Percentiles rank a stretch among this genome's conserved stretches.
phyloP scores from a whole-genome alignment of 192 early-diverging fungal species.

The Umbelopsis ramanniana region DNA sequence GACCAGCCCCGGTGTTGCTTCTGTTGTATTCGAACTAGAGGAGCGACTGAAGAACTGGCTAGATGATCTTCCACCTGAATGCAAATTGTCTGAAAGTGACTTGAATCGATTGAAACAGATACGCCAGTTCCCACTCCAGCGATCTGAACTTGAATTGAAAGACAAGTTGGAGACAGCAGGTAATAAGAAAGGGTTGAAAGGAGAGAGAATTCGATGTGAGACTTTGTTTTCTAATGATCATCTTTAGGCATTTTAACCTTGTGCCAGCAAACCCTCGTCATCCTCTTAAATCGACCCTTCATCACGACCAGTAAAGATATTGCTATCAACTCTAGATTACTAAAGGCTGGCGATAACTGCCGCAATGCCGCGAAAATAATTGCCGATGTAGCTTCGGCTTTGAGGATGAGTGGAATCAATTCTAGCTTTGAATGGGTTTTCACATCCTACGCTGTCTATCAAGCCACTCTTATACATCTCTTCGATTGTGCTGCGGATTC shows the following conservation, averaged over 20 bases:
- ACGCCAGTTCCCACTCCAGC: background rate
- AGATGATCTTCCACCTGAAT: conserved; percentile 21
- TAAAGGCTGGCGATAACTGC: conserved; percentile 14
- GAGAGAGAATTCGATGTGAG: background rate
- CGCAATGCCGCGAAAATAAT: conserved; percentile 26
- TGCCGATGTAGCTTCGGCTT: conserved; percentile 27
- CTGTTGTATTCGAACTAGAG: conserved; percentile 33
- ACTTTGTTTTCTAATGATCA: background rate
- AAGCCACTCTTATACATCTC: conserved; percentile 34
- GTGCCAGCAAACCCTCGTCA: conserved; percentile 38
- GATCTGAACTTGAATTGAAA: background rate
- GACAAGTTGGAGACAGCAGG: conserved; percentile 21
- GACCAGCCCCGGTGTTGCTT: conserved; percentile 18
- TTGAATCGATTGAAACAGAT: background rate
- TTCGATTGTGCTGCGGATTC: conserved; percentile 35
- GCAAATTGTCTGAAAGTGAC: background rate
- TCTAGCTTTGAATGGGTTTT: conserved; percentile 11
- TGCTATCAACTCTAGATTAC: background rate
- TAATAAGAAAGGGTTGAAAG: background rate
- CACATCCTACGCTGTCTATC: conserved; percentile 34
- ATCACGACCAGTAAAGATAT: conserved; percentile 21
- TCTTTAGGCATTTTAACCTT: conserved; percentile 27
- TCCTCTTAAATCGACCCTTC: conserved; percentile 42
- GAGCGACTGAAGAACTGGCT: conserved; percentile 37
- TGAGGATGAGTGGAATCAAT: background rate